phyloP scores from a whole-genome alignment of 306 rosid genomes.

The Boehmeria nivea region DNA sequence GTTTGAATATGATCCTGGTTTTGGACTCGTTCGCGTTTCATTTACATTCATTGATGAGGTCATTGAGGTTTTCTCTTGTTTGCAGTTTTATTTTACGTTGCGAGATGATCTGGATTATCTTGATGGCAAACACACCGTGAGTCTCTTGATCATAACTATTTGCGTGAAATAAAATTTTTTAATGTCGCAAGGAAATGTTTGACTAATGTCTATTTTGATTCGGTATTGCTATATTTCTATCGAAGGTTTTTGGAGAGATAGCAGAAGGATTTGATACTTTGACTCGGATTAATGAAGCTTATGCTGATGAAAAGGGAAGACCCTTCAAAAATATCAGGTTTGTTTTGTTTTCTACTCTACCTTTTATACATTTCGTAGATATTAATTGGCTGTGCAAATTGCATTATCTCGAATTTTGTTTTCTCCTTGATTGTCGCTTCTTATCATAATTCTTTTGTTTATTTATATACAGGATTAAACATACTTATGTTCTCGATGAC shows the following conservation, averaged over 20 bases:
- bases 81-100: constrained; percentile 80
- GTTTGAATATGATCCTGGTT: constrained; percentile 4
- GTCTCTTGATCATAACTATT: constrained; percentile 21
- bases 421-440: too few species aligned
- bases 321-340: constrained; percentile 89
- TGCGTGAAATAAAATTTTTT: too few species aligned
- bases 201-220: neutral
- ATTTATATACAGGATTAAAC: constrained; percentile 68
- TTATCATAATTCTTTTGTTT: constrained; percentile 16
- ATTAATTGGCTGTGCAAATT: neutral
- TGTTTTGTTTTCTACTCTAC: constrained; percentile 1
- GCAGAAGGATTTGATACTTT: constrained; percentile 91
- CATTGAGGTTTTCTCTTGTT: neutral
- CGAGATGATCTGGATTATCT: constrained; percentile 95
- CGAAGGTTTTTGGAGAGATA: constrained; percentile 87
- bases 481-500: constrained; percentile 83
- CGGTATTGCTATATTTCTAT: constrained; percentile 7
- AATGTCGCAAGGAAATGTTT: neutral
- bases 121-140: constrained; percentile 86
- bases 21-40: neutral
- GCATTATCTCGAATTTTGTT: too few species aligned
- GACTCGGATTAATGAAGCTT: constrained; percentile 92
- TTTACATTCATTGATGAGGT: constrained; percentile 11
- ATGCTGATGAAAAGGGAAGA: constrained; percentile 72
- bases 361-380: constrained; percentile 4